Evolutionary conservation across 305 asterid genomes (phyloP).

Genomic region (Lippia alba): DNA sequence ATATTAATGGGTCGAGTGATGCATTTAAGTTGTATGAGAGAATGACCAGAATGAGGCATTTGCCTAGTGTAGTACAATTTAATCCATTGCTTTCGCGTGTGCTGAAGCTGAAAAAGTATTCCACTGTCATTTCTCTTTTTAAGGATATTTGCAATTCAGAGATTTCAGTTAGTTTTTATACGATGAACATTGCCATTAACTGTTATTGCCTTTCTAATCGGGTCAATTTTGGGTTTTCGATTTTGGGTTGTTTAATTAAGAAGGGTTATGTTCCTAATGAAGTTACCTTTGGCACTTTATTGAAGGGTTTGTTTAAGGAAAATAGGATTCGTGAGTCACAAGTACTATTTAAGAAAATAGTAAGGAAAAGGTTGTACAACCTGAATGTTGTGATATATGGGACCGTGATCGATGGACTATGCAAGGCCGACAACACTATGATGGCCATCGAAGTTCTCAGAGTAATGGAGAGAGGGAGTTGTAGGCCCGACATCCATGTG

Average conservation of each 20-base stretch:
- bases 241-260: background rate
- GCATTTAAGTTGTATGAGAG: background rate
- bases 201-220: constrained; percentile 1
- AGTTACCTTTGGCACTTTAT: background rate
- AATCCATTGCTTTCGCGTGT: background rate
- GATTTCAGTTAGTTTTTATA: background rate
- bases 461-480: background rate
- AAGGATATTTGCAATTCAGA: background rate
- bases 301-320: too few relatives aligned
- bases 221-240: constrained; percentile 13
- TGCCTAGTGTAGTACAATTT: background rate
- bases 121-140: background rate
- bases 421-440: background rate
- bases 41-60: constrained; percentile 13
- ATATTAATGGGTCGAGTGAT: constrained; percentile 5
- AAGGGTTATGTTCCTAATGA: background rate
- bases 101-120: constrained; percentile 15
- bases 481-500: background rate
- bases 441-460: background rate
- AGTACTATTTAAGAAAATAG: background rate
- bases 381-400: background rate
- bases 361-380: background rate
- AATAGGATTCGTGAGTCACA: background rate
- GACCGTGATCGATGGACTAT: background rate
- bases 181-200: constrained; percentile 12